phyloP scores from a whole-genome alignment of 345 rosid species.

The Salix arbutifolia region DNA sequence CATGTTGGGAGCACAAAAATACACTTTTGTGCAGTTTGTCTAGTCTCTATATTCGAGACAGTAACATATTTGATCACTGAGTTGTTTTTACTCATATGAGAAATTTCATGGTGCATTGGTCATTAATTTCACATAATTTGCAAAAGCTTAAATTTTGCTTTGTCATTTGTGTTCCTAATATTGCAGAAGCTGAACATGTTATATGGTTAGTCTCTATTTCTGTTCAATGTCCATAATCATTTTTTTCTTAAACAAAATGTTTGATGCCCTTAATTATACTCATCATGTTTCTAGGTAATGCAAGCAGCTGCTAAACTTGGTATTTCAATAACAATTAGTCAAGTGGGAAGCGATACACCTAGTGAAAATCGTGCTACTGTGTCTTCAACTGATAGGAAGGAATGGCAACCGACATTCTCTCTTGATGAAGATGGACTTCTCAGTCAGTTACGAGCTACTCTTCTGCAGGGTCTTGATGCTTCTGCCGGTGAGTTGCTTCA shows the following conservation, averaged over 20 bases:
- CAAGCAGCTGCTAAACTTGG: conserved; percentile 78
- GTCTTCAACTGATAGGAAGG: conserved; percentile 54
- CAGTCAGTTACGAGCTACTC: conserved; percentile 68
- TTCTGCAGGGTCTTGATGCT: conserved; percentile 72
- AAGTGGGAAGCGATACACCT: conserved; percentile 63
- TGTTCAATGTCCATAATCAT: not conserved
- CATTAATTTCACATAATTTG: not conserved
- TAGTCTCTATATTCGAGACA: not conserved
- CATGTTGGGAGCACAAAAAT: not conserved
- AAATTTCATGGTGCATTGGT: not conserved
- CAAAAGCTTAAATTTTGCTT: not conserved
- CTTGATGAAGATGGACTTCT: conserved; percentile 86
- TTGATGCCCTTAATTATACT: conserved; percentile 2
- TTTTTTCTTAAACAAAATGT: too few species aligned
- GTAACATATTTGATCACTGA: not conserved
- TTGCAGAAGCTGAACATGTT: not conserved
- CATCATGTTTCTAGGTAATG: conserved; percentile 56
- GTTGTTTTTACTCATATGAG: not conserved
- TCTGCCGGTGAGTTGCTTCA: conserved; percentile 46
- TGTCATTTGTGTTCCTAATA: not conserved
- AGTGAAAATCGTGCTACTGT: conserved; percentile 44
- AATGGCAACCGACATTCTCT: conserved; percentile 73
- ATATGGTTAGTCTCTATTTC: not conserved
- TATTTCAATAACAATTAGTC: conserved; percentile 56
- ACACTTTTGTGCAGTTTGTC: not conserved